These are phyloP conservation scores for Phytophthora pini DNA, from an alignment of 352 stramenopile species.

Conservation along the genomic window DNA sequence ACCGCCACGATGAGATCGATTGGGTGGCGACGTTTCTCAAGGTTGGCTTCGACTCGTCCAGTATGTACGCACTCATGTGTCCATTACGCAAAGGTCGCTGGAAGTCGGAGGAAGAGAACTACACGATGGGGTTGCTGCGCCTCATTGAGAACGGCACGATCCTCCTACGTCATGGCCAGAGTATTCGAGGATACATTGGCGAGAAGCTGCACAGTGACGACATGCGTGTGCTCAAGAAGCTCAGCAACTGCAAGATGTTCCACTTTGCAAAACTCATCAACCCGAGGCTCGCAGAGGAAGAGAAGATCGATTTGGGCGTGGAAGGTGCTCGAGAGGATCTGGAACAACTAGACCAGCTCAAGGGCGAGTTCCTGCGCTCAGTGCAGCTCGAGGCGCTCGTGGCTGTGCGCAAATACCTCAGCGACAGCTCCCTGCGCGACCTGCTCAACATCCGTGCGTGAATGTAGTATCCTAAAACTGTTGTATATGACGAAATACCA, in stretches of 20 bases:
- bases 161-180: conserved; percentile 65
- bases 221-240: conserved; percentile 87
- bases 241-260: conserved; percentile 86
- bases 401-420: conserved; percentile 76
- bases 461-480: conserved; percentile 11
- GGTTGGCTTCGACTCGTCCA: conserved; percentile 71
- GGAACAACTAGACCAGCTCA: conserved; percentile 56
- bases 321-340: conserved; percentile 40
- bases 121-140: conserved; percentile 70
- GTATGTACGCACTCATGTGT: conserved; percentile 83
- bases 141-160: conserved; percentile 74
- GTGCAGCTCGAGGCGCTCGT: conserved; percentile 82
- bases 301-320: conserved; percentile 53
- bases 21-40: conserved; percentile 81
- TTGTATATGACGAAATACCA: conserved; percentile 5
- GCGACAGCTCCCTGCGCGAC: conserved; percentile 69
- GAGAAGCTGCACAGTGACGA: conserved; percentile 84
- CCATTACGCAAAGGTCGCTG: conserved; percentile 75
- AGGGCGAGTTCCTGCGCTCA: conserved; percentile 73
- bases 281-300: conserved; percentile 60
- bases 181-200: conserved; percentile 73
- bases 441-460: conserved; percentile 52
- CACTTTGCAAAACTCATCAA: conserved; percentile 74
- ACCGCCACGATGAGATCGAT: conserved; percentile 80
- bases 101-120: conserved; percentile 79